Conservation (phyloP, 345 rosid genomes). For the Eucalyptus sideroxylon region DNA sequence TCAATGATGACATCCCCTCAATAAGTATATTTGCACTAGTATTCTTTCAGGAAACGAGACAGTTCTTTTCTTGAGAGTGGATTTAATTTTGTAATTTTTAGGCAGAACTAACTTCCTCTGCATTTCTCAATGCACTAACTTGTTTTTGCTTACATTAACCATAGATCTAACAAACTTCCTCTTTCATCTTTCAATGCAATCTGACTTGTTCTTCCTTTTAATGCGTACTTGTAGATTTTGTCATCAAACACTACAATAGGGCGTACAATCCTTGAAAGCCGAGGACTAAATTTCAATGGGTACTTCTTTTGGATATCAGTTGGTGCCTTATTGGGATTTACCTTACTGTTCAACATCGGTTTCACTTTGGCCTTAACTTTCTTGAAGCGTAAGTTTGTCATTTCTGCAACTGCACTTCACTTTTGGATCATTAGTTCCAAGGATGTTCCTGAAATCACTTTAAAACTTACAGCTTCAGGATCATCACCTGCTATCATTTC, state of each 20-base stretch:
- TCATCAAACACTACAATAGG: conserved; percentile 40
- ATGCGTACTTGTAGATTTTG: neutral
- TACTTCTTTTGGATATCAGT: conserved; percentile 54
- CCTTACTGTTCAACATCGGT: conserved; percentile 44
- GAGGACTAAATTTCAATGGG: conserved; percentile 45
- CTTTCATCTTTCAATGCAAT: neutral
- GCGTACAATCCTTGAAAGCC: conserved; percentile 29
- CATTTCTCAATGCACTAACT: neutral
- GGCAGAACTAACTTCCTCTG: neutral
- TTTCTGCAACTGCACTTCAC: neutral
- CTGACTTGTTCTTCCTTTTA: neutral
- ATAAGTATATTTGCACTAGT: neutral
- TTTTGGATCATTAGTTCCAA: neutral
- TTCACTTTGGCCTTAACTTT: conserved; percentile 56
- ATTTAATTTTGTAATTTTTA: neutral
- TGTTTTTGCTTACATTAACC: neutral
- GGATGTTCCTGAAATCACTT: neutral
- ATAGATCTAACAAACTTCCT: neutral
- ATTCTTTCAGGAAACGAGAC: neutral
- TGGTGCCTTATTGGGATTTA: conserved; percentile 43
- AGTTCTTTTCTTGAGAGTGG: neutral
- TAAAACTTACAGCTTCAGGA: conserved; percentile 43
- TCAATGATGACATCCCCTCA: neutral
- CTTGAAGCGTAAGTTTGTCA: conserved; percentile 39
- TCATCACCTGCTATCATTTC: conserved; percentile 60